Evolutionary conservation across 225 moss, liverwort and hornwort species (phyloP).

Genomic region (Pleurozium schreberi): DNA sequence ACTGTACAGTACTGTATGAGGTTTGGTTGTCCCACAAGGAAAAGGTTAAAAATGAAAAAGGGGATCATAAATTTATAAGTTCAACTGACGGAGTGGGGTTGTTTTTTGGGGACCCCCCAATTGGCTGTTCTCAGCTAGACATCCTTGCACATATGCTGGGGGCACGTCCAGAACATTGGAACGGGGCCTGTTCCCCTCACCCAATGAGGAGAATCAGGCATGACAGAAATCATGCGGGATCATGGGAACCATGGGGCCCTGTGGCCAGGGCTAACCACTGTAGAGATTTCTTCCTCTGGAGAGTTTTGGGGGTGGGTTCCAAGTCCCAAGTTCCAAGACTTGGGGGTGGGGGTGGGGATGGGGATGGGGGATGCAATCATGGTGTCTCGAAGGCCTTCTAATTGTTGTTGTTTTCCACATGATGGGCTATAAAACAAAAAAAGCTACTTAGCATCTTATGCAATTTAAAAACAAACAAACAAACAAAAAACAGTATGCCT

Average conservation of each 20-base stretch:
- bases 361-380: neutral
- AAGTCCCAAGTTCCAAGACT: neutral
- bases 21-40: neutral
- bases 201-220: neutral
- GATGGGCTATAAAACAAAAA: too few relatives aligned
- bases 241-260: neutral
- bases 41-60: neutral
- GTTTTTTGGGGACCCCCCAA: neutral
- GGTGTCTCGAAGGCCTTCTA: neutral
- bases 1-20: too few relatives aligned
- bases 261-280: neutral
- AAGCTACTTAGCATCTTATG: neutral
- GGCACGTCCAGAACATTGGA: neutral
- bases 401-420: neutral
- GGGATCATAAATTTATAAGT: neutral
- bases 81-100: fast-evolving
- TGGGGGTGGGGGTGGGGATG: neutral
- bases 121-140: neutral
- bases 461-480: neutral
- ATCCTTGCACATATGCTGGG: neutral
- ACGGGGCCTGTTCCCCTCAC: neutral
- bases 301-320: neutral
- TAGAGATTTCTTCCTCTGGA: neutral
- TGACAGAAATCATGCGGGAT: neutral
- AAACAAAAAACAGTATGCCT: too few relatives aligned